Evolutionary conservation across 106 monocot species (phyloP).

Genomic region (Phalaenopsis aphrodite): DNA sequence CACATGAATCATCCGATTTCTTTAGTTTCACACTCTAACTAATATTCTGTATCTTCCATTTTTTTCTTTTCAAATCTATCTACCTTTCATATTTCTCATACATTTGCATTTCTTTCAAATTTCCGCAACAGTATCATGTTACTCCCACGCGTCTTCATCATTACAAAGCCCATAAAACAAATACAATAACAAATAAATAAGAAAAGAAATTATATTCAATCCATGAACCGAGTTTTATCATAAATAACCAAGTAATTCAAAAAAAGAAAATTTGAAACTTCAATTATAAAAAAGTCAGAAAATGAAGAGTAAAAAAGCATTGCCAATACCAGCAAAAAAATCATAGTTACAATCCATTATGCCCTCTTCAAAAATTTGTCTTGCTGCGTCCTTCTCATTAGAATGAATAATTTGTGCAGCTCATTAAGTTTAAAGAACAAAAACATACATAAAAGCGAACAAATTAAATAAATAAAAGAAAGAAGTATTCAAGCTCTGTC

Average conservation of each 20-base stretch:
- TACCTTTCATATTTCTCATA: background rate
- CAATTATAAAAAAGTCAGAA: background rate
- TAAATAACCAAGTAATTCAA: no score
- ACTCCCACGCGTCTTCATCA: no score
- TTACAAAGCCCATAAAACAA: no score
- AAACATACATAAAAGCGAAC: background rate
- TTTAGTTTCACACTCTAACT: background rate
- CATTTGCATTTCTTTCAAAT: background rate
- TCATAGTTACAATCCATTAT: background rate
- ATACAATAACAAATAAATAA: no score
- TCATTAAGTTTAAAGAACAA: background rate
- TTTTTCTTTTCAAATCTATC: background rate
- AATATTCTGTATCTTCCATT: background rate
- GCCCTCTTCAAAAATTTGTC: background rate
- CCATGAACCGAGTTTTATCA: no score
- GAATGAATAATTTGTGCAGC: background rate
- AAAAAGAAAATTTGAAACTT: no score
- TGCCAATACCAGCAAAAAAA: background rate
- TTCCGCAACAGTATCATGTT: background rate
- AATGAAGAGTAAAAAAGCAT: background rate
- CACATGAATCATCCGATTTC: background rate
- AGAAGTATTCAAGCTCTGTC: background rate
- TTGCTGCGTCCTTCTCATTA: background rate
- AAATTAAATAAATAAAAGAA: background rate
- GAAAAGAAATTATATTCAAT: no score